phyloP scores from a whole-genome alignment of 1,284 basidiomycete species.

The Anthracocystis panici-leucophaei region DNA sequence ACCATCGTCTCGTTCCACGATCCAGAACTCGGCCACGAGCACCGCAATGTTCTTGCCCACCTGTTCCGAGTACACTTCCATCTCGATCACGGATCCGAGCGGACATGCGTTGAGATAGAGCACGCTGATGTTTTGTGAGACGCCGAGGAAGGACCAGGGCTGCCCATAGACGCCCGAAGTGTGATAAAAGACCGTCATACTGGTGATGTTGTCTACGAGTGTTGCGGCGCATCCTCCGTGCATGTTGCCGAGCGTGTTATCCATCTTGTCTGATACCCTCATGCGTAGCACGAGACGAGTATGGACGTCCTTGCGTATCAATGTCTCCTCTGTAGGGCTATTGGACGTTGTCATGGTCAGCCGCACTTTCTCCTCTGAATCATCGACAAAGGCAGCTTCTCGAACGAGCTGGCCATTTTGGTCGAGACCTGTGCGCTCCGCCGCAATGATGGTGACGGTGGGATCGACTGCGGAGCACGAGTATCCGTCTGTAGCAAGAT shows the following conservation, averaged over 20 bases:
- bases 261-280: constrained; percentile 55
- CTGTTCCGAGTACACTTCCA: constrained; percentile 49
- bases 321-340: constrained; percentile 15
- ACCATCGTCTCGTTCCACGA: constrained; percentile 45
- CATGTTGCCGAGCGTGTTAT: constrained; percentile 58
- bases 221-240: constrained; percentile 61
- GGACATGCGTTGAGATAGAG: constrained; percentile 60
- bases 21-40: constrained; percentile 56
- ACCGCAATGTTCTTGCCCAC: constrained; percentile 56
- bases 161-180: constrained; percentile 42
- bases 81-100: constrained; percentile 60
- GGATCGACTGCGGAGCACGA: constrained; percentile 39
- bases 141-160: constrained; percentile 65
- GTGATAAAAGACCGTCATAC: constrained; percentile 51
- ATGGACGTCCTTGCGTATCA: constrained; percentile 45
- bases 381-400: constrained; percentile 41
- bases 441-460: constrained; percentile 25
- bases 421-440: constrained; percentile 42
- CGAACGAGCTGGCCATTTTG: constrained; percentile 30
- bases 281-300: constrained; percentile 48
- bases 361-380: constrained; percentile 20
- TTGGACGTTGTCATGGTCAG: constrained; percentile 33
- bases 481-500: constrained; percentile 29
- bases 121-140: constrained; percentile 62
- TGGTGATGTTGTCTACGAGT: constrained; percentile 56